phyloP scores from a whole-genome alignment of 176 grass and related monocot species.

The Eleusine coracana region DNA sequence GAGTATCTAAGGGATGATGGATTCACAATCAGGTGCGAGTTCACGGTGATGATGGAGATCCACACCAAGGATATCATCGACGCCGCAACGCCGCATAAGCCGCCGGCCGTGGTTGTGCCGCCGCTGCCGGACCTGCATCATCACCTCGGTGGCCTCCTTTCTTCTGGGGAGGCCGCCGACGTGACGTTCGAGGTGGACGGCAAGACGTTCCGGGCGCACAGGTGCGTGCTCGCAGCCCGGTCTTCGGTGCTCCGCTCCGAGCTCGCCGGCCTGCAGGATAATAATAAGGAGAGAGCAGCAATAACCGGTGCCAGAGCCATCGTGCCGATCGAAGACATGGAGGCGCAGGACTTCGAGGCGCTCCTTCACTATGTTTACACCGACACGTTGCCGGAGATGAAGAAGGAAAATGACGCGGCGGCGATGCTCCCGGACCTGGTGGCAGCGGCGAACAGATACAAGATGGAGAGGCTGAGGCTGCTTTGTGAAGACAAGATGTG shows the following conservation, averaged over 20 bases:
- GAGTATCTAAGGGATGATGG: not conserved
- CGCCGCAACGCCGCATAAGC: no score
- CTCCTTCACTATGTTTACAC: slow-evolving; percentile 3
- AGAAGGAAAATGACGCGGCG: not conserved
- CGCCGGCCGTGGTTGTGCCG: not conserved
- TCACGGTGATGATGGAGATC: not conserved
- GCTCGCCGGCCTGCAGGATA: no score
- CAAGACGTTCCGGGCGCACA: not conserved
- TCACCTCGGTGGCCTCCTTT: not conserved
- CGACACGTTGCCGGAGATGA: slow-evolving; percentile 5
- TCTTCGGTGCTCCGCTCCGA: not conserved
- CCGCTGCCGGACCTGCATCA: not conserved
- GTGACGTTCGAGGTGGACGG: slow-evolving; percentile 17
- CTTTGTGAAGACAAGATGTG: slow-evolving; percentile 3
- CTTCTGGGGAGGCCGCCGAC: not conserved
- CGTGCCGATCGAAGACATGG: slow-evolving; percentile 6
- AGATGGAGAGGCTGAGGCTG: slow-evolving; percentile 23
- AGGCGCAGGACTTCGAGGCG: not conserved
- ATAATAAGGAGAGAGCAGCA: not conserved
- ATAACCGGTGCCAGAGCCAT: not conserved
- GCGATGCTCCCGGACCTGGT: slow-evolving; percentile 12
- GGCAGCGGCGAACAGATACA: not conserved
- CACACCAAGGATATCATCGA: not conserved
- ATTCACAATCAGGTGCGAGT: slow-evolving; percentile 1
- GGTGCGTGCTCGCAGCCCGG: not conserved